A percentile compares a stretch with the other conserved stretches of the same genome.
These are phyloP conservation scores for Hypoxylon trugodes DNA, from an alignment of 495 filamentous ascomycete species.

Conservation along the genomic window DNA sequence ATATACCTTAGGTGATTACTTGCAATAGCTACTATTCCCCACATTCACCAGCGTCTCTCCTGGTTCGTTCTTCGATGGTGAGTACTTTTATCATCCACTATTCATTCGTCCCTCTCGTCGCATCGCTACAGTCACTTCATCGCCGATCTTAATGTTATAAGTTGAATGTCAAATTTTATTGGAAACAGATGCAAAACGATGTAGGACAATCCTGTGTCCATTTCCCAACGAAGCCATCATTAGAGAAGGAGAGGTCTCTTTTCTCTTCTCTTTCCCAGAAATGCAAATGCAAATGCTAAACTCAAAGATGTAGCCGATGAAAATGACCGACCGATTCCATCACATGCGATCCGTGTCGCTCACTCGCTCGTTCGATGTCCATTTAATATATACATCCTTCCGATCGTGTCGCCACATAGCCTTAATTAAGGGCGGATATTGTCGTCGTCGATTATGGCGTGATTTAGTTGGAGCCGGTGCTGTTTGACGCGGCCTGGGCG, in stretches of 20 bases:
- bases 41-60: no score
- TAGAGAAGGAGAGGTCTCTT: not conserved
- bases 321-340: not conserved
- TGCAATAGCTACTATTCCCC: no score
- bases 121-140: no score
- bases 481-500: not conserved
- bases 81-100: no score
- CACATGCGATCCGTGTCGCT: not conserved
- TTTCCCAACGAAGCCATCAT: no score
- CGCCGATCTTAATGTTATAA: not conserved
- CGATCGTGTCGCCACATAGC: no score
- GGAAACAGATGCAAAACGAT: not conserved
- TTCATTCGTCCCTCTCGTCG: no score
- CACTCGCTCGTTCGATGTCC: not conserved
- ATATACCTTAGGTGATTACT: no score
- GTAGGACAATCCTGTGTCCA: conserved; percentile 2
- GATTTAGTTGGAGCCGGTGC: not conserved
- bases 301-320: not conserved
- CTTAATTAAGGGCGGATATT: no score
- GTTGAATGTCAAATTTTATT: not conserved
- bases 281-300: conserved; percentile 33
- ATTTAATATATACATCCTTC: not conserved
- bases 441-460: no score
- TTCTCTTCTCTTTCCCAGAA: conserved; percentile 1
- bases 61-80: no score